Evolutionary conservation across 2,329 filamentous ascomycete genomes (phyloP), one percentile per base, ranked within the genome.

Genomic region (Hortaea sp.): DNA sequence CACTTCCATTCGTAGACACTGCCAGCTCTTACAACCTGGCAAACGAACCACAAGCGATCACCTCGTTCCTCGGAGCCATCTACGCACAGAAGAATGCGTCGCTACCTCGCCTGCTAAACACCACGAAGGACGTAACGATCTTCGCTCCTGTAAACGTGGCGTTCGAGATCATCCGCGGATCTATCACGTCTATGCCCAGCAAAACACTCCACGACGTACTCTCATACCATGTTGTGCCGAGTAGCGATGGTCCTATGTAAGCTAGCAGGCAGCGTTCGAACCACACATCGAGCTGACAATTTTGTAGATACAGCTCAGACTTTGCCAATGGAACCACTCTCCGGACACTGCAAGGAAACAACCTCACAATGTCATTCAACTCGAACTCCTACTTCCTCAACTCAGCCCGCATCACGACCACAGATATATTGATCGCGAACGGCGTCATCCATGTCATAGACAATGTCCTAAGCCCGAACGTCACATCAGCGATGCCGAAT

Each of bases 391-490:
- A 69, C 13, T 76, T 67, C 51, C 68, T 74, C 46, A 76, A 78
- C 65, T 67, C 69, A n/a, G 76, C 76, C 2, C 66, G 68, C 50
- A 67, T 81, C 30, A 63, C 73, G 2, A 60, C 66, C 1, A 62
- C 70, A 1, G 69, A 80, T 55, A 62, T 77, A 2, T 60, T 81
- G 5, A 61, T 74, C 7, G 66, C 66, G 30, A 79, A 79, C 51
- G 77, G 78, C 28, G 76, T 81, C 1, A 61, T 78, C 3, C 77
- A 80, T 53, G 66, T 79, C 10, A 68, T 79, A 34, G 63, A 60
- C 46, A 69, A 67, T 7, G 70, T 75, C 6, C 62, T 76, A 29
- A 75, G 71, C 56, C 72, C 70, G 1, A 58, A 69, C 34, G 64
- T 58, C 4, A 48, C 63, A 10, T 53, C 53, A 2, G 62, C 57